Conservation (phyloP, 805 yeast species). For the Saturnispora saitoi region DNA sequence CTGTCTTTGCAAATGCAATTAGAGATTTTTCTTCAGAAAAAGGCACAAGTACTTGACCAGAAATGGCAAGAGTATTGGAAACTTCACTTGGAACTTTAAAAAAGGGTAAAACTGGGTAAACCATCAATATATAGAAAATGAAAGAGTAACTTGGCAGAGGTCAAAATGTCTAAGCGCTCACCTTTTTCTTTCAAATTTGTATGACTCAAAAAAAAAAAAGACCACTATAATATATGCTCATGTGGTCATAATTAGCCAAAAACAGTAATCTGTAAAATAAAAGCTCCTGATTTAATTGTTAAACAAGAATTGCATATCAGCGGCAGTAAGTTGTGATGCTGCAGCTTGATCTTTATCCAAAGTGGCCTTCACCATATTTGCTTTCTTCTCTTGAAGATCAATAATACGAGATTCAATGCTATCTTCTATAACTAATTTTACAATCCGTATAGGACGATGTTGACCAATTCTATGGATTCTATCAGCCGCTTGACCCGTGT, state of each 20-base stretch:
- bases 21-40: constrained; percentile 16
- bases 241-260: background rate
- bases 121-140: constrained; percentile 17
- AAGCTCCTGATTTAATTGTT: constrained; percentile 43
- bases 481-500: constrained; percentile 92
- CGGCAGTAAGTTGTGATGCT: constrained; percentile 79
- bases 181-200: background rate
- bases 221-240: background rate
- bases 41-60: constrained; percentile 24
- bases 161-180: background rate
- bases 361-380: constrained; percentile 96
- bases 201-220: background rate
- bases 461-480: constrained; percentile 98
- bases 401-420: constrained; percentile 94
- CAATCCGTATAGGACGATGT: constrained; percentile 85
- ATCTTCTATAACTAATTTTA: constrained; percentile 90
- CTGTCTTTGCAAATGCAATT: constrained; percentile 10
- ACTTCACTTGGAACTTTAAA: constrained; percentile 13
- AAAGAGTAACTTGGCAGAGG: background rate
- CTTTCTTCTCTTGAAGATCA: constrained; percentile 94
- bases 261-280: background rate
- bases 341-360: constrained; percentile 90
- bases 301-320: constrained; percentile 90
- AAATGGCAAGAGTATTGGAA: constrained; percentile 16
- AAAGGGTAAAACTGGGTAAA: constrained; percentile 29